Evolutionary conservation across 352 stramenopile species (phyloP).

Genomic region (Globisporangium echinulatum): DNA sequence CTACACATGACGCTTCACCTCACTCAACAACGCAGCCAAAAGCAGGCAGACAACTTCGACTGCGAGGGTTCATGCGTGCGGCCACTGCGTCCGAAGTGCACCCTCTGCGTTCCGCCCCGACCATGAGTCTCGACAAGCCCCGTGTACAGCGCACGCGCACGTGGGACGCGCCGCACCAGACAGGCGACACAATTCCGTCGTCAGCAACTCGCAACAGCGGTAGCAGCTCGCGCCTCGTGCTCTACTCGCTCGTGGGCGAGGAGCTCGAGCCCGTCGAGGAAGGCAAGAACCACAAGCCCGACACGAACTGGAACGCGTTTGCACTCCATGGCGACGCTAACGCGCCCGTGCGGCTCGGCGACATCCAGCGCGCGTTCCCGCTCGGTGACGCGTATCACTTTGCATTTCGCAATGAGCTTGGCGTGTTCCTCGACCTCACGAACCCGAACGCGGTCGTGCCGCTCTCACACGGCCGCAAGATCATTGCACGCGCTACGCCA

Average conservation of each 20-base stretch:
- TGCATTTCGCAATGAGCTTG: conserved; percentile 63
- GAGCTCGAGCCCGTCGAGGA: conserved; percentile 45
- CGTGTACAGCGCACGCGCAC: conserved; percentile 17
- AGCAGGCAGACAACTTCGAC: background rate
- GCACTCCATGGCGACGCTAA: conserved; percentile 19
- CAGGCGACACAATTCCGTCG: background rate
- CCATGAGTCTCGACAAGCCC: conserved; percentile 18
- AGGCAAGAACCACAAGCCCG: conserved; percentile 28
- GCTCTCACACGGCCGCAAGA: conserved; percentile 51
- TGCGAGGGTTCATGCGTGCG: background rate
- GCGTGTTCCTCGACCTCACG: conserved; percentile 62
- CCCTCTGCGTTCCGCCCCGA: conserved; percentile 8
- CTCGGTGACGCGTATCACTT: conserved; percentile 68
- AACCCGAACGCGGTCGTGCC: conserved; percentile 63
- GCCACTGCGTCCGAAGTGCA: conserved; percentile 23
- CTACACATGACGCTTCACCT: too few species aligned
- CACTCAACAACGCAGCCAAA: too few species aligned
- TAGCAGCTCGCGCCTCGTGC: conserved; percentile 25
- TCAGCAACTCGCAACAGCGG: background rate
- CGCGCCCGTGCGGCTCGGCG: conserved; percentile 29
- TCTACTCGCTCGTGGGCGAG: conserved; percentile 69
- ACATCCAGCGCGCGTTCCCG: conserved; percentile 69
- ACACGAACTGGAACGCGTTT: conserved; percentile 78
- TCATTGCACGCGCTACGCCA: conserved; percentile 59
- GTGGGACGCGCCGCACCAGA: conserved; percentile 13